phyloP scores from a whole-genome alignment of 1,284 basidiomycete species.

The Tranzscheliella williamsii region DNA sequence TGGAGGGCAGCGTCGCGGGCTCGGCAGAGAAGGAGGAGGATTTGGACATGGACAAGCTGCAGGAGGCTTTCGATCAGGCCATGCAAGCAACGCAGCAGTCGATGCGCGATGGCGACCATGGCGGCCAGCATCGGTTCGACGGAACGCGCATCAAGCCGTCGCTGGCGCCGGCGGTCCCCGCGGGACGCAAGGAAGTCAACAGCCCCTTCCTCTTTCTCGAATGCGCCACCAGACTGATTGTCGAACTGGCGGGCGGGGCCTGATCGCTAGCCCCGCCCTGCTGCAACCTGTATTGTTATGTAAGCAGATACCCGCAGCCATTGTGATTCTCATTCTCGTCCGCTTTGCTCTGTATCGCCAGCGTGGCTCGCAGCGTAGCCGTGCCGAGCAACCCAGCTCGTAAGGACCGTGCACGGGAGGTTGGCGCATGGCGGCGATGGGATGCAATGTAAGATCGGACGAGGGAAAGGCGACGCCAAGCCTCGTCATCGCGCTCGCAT shows the following conservation, averaged over 20 bases:
- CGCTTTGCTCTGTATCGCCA: too few relatives aligned
- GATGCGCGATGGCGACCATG: slow-evolving; percentile 17
- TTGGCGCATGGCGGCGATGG: too few relatives aligned
- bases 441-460: too few relatives aligned
- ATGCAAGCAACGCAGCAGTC: slow-evolving; percentile 20
- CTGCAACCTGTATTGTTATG: too few relatives aligned
- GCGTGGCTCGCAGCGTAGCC: too few relatives aligned
- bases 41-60: slow-evolving; percentile 11
- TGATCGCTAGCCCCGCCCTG: not conserved
- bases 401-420: too few relatives aligned
- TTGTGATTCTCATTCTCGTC: too few relatives aligned
- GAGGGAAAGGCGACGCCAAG: too few relatives aligned
- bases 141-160: slow-evolving; percentile 33
- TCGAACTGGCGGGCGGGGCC: slow-evolving; percentile 44
- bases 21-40: not conserved
- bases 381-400: too few relatives aligned
- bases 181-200: slow-evolving; percentile 78
- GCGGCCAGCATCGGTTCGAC: slow-evolving; percentile 17
- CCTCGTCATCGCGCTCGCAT: too few relatives aligned
- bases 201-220: slow-evolving; percentile 95
- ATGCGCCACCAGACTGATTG: slow-evolving; percentile 73
- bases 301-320: too few relatives aligned
- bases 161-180: slow-evolving; percentile 50
- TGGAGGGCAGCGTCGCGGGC: not conserved
- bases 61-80: slow-evolving; percentile 29